Evolutionary conservation across 169 alveolate species (phyloP).

Genomic region (Cryptosporidium sp.): DNA sequence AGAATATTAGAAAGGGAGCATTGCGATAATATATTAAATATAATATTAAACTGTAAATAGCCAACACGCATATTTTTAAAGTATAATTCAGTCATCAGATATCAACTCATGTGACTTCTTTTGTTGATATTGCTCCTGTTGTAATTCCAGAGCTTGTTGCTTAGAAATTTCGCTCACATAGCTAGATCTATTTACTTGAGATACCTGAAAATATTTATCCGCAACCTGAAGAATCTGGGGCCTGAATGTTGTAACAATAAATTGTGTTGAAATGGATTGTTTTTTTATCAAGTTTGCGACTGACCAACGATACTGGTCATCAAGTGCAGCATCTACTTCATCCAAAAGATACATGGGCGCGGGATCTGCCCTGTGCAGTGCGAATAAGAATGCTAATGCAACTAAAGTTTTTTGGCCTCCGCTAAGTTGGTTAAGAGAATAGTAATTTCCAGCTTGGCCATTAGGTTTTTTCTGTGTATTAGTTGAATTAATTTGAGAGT

Average conservation of each 20-base stretch:
- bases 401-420: conserved; percentile 86
- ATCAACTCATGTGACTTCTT: conserved; percentile 15
- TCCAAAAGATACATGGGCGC: conserved; percentile 83
- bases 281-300: conserved; percentile 70
- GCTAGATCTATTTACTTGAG: conserved; percentile 70
- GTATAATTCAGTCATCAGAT: conserved; percentile 5
- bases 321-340: conserved; percentile 85
- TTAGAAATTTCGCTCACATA: conserved; percentile 42
- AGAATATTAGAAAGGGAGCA: conserved; percentile 40
- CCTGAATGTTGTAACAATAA: conserved; percentile 73
- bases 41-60: conserved; percentile 1
- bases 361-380: conserved; percentile 81
- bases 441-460: neutral
- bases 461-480: neutral
- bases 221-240: conserved; percentile 66
- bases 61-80: neutral
- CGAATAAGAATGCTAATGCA: conserved; percentile 81
- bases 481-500: neutral
- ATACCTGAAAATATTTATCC: conserved; percentile 60
- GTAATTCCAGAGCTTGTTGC: conserved; percentile 69
- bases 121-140: conserved; percentile 59
- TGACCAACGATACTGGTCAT: conserved; percentile 80
- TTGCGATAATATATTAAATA: conserved; percentile 55
- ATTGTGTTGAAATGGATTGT: conserved; percentile 64
- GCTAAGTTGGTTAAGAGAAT: conserved; percentile 62